Conservation (phyloP, 208 protist species). For the Crithidia bombi region DNA sequence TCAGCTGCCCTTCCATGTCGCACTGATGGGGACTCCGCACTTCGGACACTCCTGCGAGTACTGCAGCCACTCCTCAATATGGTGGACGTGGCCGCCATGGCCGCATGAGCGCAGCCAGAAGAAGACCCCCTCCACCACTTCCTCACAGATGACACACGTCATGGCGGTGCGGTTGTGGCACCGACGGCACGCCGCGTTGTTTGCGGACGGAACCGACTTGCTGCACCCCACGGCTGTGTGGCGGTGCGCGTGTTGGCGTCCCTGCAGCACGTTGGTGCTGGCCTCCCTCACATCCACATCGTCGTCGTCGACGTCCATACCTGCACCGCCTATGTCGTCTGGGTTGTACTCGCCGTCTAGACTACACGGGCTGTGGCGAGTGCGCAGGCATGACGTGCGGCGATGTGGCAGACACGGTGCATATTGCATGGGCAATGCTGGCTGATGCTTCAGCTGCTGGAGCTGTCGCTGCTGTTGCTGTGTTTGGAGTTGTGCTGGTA, state of each 20-base stretch:
- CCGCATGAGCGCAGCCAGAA: slow-evolving; percentile 83
- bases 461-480: not conserved
- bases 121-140: slow-evolving; percentile 85
- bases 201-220: slow-evolving; percentile 15
- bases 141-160: slow-evolving; percentile 84
- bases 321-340: no score
- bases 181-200: slow-evolving; percentile 66
- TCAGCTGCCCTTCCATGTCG: slow-evolving; percentile 38
- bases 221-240: slow-evolving; percentile 25
- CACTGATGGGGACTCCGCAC: slow-evolving; percentile 63
- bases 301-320: slow-evolving; percentile 5
- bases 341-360: slow-evolving; percentile 13
- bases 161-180: slow-evolving; percentile 55
- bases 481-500: not conserved
- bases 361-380: slow-evolving; percentile 10
- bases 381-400: not conserved
- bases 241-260: slow-evolving; percentile 1
- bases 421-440: not conserved
- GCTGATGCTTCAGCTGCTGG: no score
- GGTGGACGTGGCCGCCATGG: slow-evolving; percentile 84
- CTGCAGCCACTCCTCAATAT: slow-evolving; percentile 80
- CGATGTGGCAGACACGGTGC: not conserved
- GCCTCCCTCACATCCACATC: not conserved
- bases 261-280: slow-evolving; percentile 8
- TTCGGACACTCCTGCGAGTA: slow-evolving; percentile 71